A percentile compares a stretch with the other conserved stretches of the same genome.
Conservation (phyloP, 228 moss, liverwort and hornwort species). For the Sphagnum magellanicum region DNA sequence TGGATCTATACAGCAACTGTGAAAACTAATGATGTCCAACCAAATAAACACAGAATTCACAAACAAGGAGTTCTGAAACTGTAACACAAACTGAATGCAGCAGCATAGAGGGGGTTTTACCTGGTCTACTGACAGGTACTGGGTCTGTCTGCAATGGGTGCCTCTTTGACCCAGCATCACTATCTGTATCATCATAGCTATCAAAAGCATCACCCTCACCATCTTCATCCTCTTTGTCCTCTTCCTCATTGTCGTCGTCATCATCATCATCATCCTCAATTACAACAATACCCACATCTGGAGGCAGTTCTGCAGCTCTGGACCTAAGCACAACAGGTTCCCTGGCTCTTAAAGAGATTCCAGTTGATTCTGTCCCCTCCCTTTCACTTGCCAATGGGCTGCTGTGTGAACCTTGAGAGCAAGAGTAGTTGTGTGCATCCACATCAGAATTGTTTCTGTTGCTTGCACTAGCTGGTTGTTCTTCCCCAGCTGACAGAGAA, state of each 20-base stretch:
- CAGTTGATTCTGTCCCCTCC: not conserved
- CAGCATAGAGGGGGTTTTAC: not conserved
- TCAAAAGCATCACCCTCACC: not conserved
- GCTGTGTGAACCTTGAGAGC: not conserved
- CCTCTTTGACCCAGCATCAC: slow-evolving; percentile 5
- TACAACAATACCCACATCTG: not conserved
- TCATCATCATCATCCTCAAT: slow-evolving; percentile 3
- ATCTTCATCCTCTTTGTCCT: slow-evolving; percentile 1
- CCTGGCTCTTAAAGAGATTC: not conserved
- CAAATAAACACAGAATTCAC: not conserved
- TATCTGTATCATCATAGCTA: slow-evolving; percentile 1
- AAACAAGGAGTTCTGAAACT: not conserved
- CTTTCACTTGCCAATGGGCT: not conserved
- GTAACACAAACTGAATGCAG: not conserved
- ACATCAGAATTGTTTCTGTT: not conserved
- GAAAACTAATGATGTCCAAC: not conserved
- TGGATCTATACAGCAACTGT: not conserved
- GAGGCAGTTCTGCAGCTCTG: not conserved
- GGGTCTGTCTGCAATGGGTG: not conserved
- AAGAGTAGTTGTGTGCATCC: not conserved
- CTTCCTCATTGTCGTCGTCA: not conserved
- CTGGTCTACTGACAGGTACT: not conserved
- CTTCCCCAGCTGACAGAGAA: not conserved
- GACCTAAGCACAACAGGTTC: not conserved
- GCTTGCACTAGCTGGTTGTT: not conserved